Evolutionary conservation across 2,329 filamentous ascomycete genomes (phyloP), one percentile per base, ranked within the genome.

Genomic region (Diaporthe sp.): DNA sequence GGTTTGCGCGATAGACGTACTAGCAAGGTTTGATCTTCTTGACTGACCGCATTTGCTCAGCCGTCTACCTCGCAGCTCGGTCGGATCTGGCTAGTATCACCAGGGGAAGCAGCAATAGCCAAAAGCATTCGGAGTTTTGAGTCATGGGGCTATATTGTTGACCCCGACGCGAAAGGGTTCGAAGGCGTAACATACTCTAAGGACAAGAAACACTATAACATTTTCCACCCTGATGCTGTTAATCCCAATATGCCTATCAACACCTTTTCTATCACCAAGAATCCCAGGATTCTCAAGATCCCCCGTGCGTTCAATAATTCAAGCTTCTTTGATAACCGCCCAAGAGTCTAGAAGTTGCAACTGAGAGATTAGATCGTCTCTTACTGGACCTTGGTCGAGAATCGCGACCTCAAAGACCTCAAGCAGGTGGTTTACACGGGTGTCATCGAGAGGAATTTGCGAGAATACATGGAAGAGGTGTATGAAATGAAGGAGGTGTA

Each of bases 101-200:
- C 19, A 47, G n/a, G 7, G n/a, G 1, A 22, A 32, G 30, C 25
- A 32, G 15, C n/a, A 13, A 63, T 63, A 39, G 0, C 59, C 1
- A 44, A 47, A 4, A 12, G 17, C 2, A n/a, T 63, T 15, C 39
- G 47, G 39, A 47, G 10, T n/a, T 47, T 63, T 7, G 87, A 87
- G 7, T 13, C 8, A 3, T 63, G 37, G 59, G 39, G 59, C 4
- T 63, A 63, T 12, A 27, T 63, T 19, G 39, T 63, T 63, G 39
- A 63, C 0, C 17, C 59, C 1, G 27, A 63, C 6, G 39, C 59
- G 3, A 30, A 22, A 47, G 59, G 59, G 15, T 63, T 22, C 25
- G 5, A 32, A 12, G 1, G 27, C 2, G 27, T 47, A 1, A 2
- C 6, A 2, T 47, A n/a, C 27, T 4, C 37, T 7, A 1, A 0